These are phyloP conservation scores for Candida maris DNA, from an alignment of 805 yeast genomes.

Conservation along the genomic window DNA sequence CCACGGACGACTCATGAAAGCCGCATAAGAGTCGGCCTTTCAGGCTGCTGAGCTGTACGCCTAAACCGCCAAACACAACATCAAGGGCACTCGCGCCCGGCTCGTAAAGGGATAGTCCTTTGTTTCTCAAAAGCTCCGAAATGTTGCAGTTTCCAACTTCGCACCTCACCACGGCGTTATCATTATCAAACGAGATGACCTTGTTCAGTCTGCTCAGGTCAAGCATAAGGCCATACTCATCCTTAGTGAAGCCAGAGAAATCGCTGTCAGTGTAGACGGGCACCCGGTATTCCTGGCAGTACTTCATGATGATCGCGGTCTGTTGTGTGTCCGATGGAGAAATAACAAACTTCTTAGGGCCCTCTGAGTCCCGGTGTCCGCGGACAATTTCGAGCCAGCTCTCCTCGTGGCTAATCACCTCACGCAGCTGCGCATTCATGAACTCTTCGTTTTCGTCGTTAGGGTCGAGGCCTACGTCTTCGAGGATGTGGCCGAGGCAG, in stretches of 20 bases:
- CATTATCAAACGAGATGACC: constrained; percentile 4
- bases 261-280: constrained; percentile 20
- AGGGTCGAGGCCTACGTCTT: constrained; percentile 14
- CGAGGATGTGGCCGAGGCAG: constrained; percentile 24
- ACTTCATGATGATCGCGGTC: constrained; percentile 19
- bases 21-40: constrained; percentile 5
- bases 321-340: constrained; percentile 23
- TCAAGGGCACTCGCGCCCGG: constrained; percentile 15
- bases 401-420: constrained; percentile 18
- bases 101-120: constrained; percentile 4
- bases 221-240: constrained; percentile 10
- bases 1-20: constrained; percentile 10
- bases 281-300: constrained; percentile 26
- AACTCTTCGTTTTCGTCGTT: constrained; percentile 8
- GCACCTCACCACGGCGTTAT: constrained; percentile 3
- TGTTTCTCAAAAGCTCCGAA: constrained; percentile 1
- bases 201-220: constrained; percentile 15
- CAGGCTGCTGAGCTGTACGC: constrained; percentile 8
- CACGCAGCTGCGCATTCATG: constrained; percentile 19
- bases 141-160: constrained; percentile 9
- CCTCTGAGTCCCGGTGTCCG: constrained; percentile 17
- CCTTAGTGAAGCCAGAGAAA: constrained; percentile 6
- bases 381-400: constrained; percentile 20
- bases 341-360: constrained; percentile 16
- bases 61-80: constrained; percentile 18